phyloP scores from a whole-genome alignment of 2,329 filamentous ascomycete genomes.

The Fusarium paranaense region DNA sequence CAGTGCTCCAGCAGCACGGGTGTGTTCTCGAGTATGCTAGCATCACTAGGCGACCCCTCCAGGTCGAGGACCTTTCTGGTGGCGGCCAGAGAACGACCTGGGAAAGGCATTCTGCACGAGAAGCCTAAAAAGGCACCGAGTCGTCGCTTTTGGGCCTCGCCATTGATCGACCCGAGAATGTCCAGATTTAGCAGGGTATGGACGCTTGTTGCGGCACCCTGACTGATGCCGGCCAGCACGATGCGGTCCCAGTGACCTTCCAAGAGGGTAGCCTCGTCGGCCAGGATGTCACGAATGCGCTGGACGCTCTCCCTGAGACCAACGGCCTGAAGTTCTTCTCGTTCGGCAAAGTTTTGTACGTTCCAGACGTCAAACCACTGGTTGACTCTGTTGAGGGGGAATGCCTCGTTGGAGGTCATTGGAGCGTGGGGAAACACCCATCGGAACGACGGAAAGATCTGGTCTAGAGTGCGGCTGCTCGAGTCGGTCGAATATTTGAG shows the following conservation, averaged over 20 bases:
- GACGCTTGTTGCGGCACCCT: constrained; percentile 56
- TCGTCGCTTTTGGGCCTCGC: background rate
- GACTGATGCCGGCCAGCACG: constrained; percentile 59
- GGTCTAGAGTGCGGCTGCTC: constrained; percentile 47
- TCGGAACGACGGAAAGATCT: constrained; percentile 58
- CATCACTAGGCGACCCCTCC: background rate
- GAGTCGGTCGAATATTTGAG: constrained; percentile 49
- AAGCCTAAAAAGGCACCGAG: constrained; percentile 54
- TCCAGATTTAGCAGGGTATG: constrained; percentile 53
- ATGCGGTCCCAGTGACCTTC: constrained; percentile 53
- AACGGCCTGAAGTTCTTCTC: constrained; percentile 56
- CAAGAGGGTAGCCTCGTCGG: constrained; percentile 50
- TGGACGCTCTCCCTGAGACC: constrained; percentile 55
- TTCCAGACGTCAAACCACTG: constrained; percentile 67
- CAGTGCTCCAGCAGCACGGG: constrained; percentile 60
- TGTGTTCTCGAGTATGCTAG: constrained; percentile 52
- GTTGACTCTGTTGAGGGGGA: constrained; percentile 39
- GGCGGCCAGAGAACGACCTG: constrained; percentile 44
- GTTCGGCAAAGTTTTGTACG: constrained; percentile 51
- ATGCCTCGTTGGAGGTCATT: constrained; percentile 41
- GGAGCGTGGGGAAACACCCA: constrained; percentile 64
- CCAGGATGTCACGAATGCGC: constrained; percentile 48
- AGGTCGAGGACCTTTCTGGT: constrained; percentile 33
- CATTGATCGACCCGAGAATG: constrained; percentile 23
- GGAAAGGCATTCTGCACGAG: constrained; percentile 52